Percentiles rank a stretch among this genome's conserved stretches.
phyloP scores from a whole-genome alignment of 495 filamentous ascomycete genomes.

The Neurospora africana region DNA sequence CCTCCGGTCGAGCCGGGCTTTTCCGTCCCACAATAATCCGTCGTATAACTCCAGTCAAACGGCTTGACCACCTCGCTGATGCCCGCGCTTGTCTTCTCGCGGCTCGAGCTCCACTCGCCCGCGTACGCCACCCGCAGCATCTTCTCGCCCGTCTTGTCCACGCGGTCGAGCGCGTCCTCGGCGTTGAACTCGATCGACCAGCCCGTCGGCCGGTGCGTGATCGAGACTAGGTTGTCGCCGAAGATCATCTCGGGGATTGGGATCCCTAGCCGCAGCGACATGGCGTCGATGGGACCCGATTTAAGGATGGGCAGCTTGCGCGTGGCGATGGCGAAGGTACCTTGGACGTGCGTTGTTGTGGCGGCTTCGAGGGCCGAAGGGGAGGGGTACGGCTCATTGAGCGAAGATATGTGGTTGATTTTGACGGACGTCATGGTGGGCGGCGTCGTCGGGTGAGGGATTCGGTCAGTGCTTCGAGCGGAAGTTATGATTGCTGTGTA shows the following conservation, averaged over 20 bases:
- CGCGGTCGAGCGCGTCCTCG: slow-evolving; percentile 72
- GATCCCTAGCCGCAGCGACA: slow-evolving; percentile 69
- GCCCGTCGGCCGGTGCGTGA: slow-evolving; percentile 56
- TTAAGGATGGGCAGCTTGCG: slow-evolving; percentile 90
- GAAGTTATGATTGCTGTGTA: background rate
- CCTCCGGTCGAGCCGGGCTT: background rate
- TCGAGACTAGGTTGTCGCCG: slow-evolving; percentile 74
- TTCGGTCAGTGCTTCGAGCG: background rate
- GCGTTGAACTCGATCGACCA: slow-evolving; percentile 78
- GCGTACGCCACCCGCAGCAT: slow-evolving; percentile 95
- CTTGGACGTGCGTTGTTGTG: slow-evolving; percentile 39
- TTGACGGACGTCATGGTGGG: background rate
- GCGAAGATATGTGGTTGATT: slow-evolving; percentile 24
- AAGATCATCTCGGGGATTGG: slow-evolving; percentile 98
- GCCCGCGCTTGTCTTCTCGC: slow-evolving; percentile 74
- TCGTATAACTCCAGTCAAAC: slow-evolving; percentile 96
- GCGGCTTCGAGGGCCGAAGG: slow-evolving; percentile 20
- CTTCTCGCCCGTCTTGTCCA: slow-evolving; percentile 79
- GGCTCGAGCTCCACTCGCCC: slow-evolving; percentile 73
- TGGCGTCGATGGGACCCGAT: slow-evolving; percentile 76
- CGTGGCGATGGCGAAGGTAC: slow-evolving; percentile 60
- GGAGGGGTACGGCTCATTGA: slow-evolving; percentile 19
- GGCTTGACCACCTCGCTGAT: slow-evolving; percentile 91
- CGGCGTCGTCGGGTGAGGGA: background rate
- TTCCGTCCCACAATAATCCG: slow-evolving; percentile 66